Evolutionary conservation across 768 basidiomycete genomes (phyloP), one percentile per base, ranked within the genome.

Genomic region (Tylopilus subfusipes): DNA sequence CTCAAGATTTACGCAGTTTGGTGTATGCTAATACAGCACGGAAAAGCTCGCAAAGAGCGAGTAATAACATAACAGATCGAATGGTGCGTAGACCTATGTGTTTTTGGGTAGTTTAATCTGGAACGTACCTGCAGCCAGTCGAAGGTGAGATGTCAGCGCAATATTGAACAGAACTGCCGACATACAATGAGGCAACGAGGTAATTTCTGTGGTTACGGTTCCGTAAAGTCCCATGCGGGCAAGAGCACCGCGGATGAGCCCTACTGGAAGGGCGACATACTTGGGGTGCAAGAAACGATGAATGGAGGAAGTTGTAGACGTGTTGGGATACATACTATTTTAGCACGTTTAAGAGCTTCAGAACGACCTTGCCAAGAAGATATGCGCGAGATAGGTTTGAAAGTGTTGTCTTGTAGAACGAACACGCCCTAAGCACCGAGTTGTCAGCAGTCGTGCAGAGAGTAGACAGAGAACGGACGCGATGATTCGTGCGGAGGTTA

Each of bases 401-500:
- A 97, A 0, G 83, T 71, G 61, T 93, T 92, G 60, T 97, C 94
- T 71, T 96, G 93, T 2, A 98, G 77, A 4, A 97, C 95, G 58
- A 94, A 97, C 16, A 95, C 85, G 14, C 43, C 51, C 51, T 96
- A 48, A 19, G 31, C n/a, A 44, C 9, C 22, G 14, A 29, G 3
- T 13, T 24, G 10, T 45, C 36, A 27, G 36, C 27, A 24, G 8
- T 16, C 1, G 10, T 0, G 27, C 8, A 53, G 30, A 30, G 4
- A 22, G 24, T 16, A 3, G n/a, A 55, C 18, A 38, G 8, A n/a
- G 18, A 18, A 73, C 83, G 38, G 65, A 93, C 93, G 46, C 94
- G 78, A 69, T 96, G 95, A 68, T 98, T 98, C 16, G 94, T 98
- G 42, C 94, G 82, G 54, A 98, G 73, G 69, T 98, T 98, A 34